Percentiles rank a stretch among this genome's conserved stretches.
phyloP scores from a whole-genome alignment of 2,329 filamentous ascomycete species.

The Penicillium sp. region DNA sequence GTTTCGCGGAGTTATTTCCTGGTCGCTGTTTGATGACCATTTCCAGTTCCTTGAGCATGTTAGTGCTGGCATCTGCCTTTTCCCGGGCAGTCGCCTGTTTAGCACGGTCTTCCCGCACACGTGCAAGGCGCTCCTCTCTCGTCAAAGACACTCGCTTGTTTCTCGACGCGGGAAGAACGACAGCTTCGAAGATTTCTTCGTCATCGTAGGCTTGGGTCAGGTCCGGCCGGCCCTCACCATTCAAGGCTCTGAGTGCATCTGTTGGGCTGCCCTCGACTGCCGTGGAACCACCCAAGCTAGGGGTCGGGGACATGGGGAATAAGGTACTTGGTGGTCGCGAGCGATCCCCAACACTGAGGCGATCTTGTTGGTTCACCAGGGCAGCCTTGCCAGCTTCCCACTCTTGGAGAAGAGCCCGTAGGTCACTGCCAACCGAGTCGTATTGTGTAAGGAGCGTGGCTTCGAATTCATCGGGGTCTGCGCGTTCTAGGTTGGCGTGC shows the following conservation, averaged over 20 bases:
- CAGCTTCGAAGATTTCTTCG: conserved; percentile 85
- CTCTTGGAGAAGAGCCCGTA: conserved; percentile 73
- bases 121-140: conserved; percentile 79
- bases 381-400: conserved; percentile 88
- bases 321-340: conserved; percentile 51
- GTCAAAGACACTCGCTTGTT: conserved; percentile 67
- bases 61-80: conserved; percentile 73
- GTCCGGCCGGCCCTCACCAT: conserved; percentile 57
- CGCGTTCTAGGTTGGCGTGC: conserved; percentile 70
- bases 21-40: conserved; percentile 70
- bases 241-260: conserved; percentile 73
- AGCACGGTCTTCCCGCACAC: conserved; percentile 81
- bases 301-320: conserved; percentile 45
- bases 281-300: conserved; percentile 46
- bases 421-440: conserved; percentile 85
- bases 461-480: conserved; percentile 67
- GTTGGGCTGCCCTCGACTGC: conserved; percentile 56
- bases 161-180: conserved; percentile 63
- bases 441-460: conserved; percentile 81
- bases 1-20: conserved; percentile 37
- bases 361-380: conserved; percentile 74
- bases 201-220: conserved; percentile 46
- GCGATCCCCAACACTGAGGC: conserved; percentile 64
- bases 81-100: conserved; percentile 68
- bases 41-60: conserved; percentile 90